Conservation (phyloP, 768 basidiomycete genomes). For the Lactarius tabidus region DNA sequence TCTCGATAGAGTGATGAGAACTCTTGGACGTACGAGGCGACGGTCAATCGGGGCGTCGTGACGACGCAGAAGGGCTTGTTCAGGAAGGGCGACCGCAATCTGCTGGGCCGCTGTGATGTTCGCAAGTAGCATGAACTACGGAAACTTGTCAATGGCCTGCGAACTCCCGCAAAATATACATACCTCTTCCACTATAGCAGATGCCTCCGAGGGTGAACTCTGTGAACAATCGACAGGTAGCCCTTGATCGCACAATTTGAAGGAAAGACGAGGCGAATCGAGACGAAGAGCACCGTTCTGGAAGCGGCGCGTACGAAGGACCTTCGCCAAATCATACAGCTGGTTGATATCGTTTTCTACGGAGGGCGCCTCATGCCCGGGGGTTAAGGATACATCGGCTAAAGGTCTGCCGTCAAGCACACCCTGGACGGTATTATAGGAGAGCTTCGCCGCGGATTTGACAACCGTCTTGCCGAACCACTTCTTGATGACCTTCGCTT, state of each 20-base stretch:
- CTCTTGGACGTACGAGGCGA: slow-evolving; percentile 58
- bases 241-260: slow-evolving; percentile 76
- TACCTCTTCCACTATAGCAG: slow-evolving; percentile 87
- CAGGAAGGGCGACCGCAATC: slow-evolving; percentile 89
- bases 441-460: slow-evolving; percentile 81
- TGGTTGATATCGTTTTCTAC: slow-evolving; percentile 74
- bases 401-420: slow-evolving; percentile 73
- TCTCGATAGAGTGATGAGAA: background rate
- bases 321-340: slow-evolving; percentile 65
- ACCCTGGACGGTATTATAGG: slow-evolving; percentile 77
- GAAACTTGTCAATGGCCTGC: slow-evolving; percentile 4
- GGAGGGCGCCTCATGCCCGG: slow-evolving; percentile 55
- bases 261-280: slow-evolving; percentile 65
- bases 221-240: slow-evolving; percentile 75
- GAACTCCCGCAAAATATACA: background rate
- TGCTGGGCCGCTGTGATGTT: slow-evolving; percentile 91
- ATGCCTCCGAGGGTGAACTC: slow-evolving; percentile 63
- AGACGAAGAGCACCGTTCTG: slow-evolving; percentile 76
- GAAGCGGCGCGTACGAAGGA: slow-evolving; percentile 67
- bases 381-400: slow-evolving; percentile 46
- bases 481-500: slow-evolving; percentile 78
- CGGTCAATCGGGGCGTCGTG: slow-evolving; percentile 93
- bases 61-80: slow-evolving; percentile 93
- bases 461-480: slow-evolving; percentile 94
- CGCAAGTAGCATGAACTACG: slow-evolving; percentile 88